These are phyloP conservation scores for Stephania yunnanensis DNA, from an alignment of 164 flowering plant genomes.

Conservation along the genomic window DNA sequence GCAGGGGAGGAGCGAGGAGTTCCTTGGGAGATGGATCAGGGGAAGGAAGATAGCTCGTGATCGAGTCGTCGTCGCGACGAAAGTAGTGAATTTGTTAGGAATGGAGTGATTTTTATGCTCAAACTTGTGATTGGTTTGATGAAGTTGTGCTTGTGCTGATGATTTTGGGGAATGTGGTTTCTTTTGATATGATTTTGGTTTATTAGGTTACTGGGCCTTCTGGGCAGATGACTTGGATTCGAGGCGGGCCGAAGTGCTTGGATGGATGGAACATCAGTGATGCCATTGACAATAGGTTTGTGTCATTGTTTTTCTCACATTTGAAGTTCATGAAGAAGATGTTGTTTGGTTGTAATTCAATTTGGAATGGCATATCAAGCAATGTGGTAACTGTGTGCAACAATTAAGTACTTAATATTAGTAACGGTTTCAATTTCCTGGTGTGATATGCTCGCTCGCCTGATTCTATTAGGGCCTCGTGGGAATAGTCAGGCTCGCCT, in stretches of 20 bases:
- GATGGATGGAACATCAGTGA: slow-evolving; percentile 55
- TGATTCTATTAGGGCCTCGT: too few species aligned
- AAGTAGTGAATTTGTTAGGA: slow-evolving; percentile 48
- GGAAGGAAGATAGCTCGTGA: slow-evolving; percentile 48
- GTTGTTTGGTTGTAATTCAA: too few species aligned
- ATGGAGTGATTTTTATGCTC: not conserved
- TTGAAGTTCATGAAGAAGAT: too few species aligned
- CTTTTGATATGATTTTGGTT: slow-evolving; percentile 4
- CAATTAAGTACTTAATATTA: not conserved
- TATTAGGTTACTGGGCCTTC: slow-evolving; percentile 79
- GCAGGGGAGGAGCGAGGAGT: slow-evolving; percentile 83
- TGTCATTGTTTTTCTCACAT: not conserved
- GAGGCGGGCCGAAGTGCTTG: slow-evolving; percentile 70
- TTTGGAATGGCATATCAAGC: too few species aligned
- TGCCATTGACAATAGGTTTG: slow-evolving; percentile 72
- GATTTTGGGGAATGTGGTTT: not conserved
- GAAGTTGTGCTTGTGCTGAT: not conserved
- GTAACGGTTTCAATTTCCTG: not conserved
- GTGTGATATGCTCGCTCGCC: too few species aligned
- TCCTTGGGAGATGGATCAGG: slow-evolving; percentile 69
- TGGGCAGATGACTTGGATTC: slow-evolving; percentile 90
- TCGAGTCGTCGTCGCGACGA: slow-evolving; percentile 62
- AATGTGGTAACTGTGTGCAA: too few species aligned
- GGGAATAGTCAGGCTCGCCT: too few species aligned
- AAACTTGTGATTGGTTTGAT: not conserved